phyloP scores from a whole-genome alignment of 2,329 filamentous ascomycete species.

The Scytalidium sp. region DNA sequence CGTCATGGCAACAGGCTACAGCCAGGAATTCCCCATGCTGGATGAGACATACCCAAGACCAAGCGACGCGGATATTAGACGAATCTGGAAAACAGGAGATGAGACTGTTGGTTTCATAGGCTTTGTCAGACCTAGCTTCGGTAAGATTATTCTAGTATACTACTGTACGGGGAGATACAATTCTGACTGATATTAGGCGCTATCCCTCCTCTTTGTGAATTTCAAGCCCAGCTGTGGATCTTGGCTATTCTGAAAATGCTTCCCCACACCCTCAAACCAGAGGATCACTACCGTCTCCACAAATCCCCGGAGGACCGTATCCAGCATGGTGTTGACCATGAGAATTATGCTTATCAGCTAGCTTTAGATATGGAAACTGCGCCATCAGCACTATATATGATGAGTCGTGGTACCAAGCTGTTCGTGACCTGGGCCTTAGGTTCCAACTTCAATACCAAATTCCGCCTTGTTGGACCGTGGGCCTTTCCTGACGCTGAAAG shows the following conservation, averaged over 20 bases:
- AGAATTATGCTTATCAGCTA: conserved; percentile 48
- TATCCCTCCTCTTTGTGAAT: conserved; percentile 45
- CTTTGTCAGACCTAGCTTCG: conserved; percentile 43
- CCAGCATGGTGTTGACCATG: conserved; percentile 43
- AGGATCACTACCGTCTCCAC: conserved; percentile 39
- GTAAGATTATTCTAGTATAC: conserved; percentile 17
- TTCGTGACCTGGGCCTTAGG: conserved; percentile 45
- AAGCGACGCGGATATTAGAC: conserved; percentile 47
- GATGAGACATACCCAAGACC: conserved; percentile 37
- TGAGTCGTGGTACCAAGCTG: conserved; percentile 30
- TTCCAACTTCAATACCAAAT: conserved; percentile 48
- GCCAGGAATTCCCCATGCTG: conserved; percentile 38
- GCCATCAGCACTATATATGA: conserved; percentile 33
- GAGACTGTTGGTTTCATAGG: conserved; percentile 43
- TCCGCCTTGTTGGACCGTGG: conserved; percentile 34
- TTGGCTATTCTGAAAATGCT: conserved; percentile 35
- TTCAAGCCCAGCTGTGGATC: conserved; percentile 47
- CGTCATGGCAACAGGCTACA: conserved; percentile 46
- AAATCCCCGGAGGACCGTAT: conserved; percentile 17
- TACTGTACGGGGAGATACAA: neutral
- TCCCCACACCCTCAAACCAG: conserved; percentile 23
- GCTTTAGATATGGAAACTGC: conserved; percentile 44
- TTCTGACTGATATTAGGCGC: conserved; percentile 29
- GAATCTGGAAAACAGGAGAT: conserved; percentile 44
- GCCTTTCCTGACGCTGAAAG: conserved; percentile 12